Base-by-base conservation (phyloP, 192 early-diverging fungal genomes). In the Powellomyces hirtus region DNA sequence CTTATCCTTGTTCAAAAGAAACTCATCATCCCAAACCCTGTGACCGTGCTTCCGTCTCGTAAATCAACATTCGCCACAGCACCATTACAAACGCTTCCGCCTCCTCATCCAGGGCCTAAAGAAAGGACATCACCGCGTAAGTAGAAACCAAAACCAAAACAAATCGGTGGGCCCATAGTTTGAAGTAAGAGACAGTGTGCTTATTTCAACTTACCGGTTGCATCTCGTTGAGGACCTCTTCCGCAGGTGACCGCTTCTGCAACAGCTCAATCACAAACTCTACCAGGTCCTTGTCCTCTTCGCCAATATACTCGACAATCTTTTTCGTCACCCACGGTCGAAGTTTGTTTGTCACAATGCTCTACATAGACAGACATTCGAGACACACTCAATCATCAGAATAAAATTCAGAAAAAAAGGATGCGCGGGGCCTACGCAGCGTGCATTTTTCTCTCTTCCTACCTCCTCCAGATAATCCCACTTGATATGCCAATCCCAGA, bases 41-140 rank as follows among this genome's bases (percentile, higher is more conserved):
- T 16, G 82, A 75, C 62, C 84, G 75, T 31, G 84, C 77, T 72
- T 94, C 93, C 3, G 89, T 92, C 66, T 94, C 93, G 73, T 84
- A 92, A 38, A 94, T 91, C 11, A 94, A 68, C 81, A 87, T 89
- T 40, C 93, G 82, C 95, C 95, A 98, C 11, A 97, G 74, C 59
- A 88, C 89, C 69, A 87, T 87, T 8, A 96, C 94, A 85, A 98
- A 91, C 33, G 84, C 79, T 20, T 86, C 83, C 2, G 95, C 89
- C 52, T 95, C 95, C 18, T 94, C 93, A 61, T 92, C 94, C 58
- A 98, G 79, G 0, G 90, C 86, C 89, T 92, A 38, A 30, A 34
- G 31, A 56, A 56, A 34, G 18, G 6, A 77, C n/a, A 58, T 26
- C 56, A 0, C 0, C n/a, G 30, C 0, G 11, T 31, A 8, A 36